Evolutionary conservation across 2,329 filamentous ascomycete genomes (phyloP).

Genomic region (Arachnopeziza araneosa): DNA sequence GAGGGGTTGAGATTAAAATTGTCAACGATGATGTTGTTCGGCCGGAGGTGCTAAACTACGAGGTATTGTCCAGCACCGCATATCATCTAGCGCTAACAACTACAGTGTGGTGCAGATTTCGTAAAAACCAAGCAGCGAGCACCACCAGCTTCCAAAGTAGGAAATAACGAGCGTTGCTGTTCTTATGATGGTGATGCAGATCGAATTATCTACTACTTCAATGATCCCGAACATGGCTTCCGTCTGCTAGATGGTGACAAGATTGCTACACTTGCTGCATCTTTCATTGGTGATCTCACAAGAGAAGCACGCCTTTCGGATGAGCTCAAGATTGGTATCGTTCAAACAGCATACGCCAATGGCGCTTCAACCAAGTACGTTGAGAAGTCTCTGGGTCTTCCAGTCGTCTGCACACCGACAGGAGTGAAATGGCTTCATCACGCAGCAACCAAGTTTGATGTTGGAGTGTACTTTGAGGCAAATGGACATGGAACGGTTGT

Average conservation of each 20-base stretch:
- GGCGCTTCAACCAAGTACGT: conserved; percentile 92
- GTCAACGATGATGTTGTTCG: conserved; percentile 91
- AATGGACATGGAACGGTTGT: conserved; percentile 97
- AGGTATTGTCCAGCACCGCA: conserved; percentile 43
- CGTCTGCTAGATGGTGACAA: conserved; percentile 93
- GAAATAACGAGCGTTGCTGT: conserved; percentile 72
- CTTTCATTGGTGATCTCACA: conserved; percentile 86
- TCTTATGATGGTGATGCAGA: conserved; percentile 95
- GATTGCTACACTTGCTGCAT: conserved; percentile 89
- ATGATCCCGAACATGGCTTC: conserved; percentile 76
- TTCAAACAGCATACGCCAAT: conserved; percentile 97
- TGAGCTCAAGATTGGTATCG: conserved; percentile 83
- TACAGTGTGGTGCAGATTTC: conserved; percentile 85
- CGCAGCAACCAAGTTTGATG: conserved; percentile 88
- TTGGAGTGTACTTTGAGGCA: conserved; percentile 97
- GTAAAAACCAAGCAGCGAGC: conserved; percentile 96
- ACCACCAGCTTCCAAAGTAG: conserved; percentile 74
- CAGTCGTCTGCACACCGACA: conserved; percentile 87
- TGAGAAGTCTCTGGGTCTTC: conserved; percentile 78
- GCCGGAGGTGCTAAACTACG: conserved; percentile 81
- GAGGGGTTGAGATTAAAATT: conserved; percentile 73
- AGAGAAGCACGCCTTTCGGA: conserved; percentile 71
- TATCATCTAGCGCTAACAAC: conserved; percentile 12
- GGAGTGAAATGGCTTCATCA: conserved; percentile 98
- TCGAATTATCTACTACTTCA: conserved; percentile 91